Base-by-base conservation (phyloP, 352 stramenopile genomes). In the Globisporangium rhizosaccharum region DNA sequence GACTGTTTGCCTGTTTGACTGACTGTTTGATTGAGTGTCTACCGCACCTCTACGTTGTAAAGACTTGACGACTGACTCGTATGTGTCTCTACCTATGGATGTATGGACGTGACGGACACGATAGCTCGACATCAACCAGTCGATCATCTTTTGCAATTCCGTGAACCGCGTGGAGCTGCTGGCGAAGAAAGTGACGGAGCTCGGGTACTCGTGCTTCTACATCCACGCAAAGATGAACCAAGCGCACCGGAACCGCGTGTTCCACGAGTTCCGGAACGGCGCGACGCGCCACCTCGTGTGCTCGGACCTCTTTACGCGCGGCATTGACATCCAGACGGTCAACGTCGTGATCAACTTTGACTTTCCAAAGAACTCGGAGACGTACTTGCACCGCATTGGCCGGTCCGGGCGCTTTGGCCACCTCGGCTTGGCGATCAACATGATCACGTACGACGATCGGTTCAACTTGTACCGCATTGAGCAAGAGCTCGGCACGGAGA, bases 261-360 rank as follows among this genome's bases (percentile, higher is more conserved):
- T 99, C 79, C 97, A 99, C 73, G 97, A 99, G 72, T 99, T 99
- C 76, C 89, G 96, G 51, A 99, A 99, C 62, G 97, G 96, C 47
- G 94, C 91, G 2, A 99, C 96, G 45, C 86, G 97, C 45, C 96
- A 99, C 72, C 80, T 99, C 36, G 97, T 99, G 48, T 99, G 92
- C 63, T 98, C 88, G 67, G 97, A 99, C 67, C 77, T 99, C 49
- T 99, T 99, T 72, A 99, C 96, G 53, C 91, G 98, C 56, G 98
- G 98, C 71, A 99, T 99, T 57, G 97, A 99, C 72, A 99, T 99
- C 72, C 96, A 99, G 79, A 98, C 94, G 53, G 98, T 99, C 23
- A 99, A 99, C 70, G 96, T 99, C n/a, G 98, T 99, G 41, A 99
- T 99, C 77, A 99, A 99, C 80, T 99, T 99, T 72, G 98, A 99